Evolutionary conservation across 1,284 basidiomycete genomes (phyloP).

Genomic region (Boletus sp.): DNA sequence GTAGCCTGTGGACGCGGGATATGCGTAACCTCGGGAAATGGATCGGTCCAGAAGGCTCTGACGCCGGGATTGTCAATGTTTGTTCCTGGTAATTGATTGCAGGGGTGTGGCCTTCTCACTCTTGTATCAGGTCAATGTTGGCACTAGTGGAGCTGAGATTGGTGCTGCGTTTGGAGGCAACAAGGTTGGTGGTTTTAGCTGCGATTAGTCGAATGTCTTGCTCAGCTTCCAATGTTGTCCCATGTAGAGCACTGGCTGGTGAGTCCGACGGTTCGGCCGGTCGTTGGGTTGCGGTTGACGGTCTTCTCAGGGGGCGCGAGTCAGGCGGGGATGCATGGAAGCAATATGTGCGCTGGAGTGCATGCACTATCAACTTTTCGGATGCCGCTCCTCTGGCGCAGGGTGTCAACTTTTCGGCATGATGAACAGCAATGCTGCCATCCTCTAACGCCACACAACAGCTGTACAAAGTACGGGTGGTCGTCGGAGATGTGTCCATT

Average conservation of each 20-base stretch:
- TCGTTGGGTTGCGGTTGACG: conserved; percentile 10
- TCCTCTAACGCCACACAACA: conserved; percentile 1
- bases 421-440: conserved; percentile 20
- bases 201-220: conserved; percentile 11
- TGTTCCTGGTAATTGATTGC: conserved; percentile 15
- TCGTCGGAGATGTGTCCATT: conserved; percentile 13
- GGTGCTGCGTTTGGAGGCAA: conserved; percentile 91
- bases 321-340: conserved; percentile 97
- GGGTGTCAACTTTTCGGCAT: conserved; percentile 76
- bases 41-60: conserved; percentile 86
- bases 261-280: conserved; percentile 26
- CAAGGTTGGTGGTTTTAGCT: conserved; percentile 53
- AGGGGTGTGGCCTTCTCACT: conserved; percentile 7
- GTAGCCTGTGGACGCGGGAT: conserved; percentile 86
- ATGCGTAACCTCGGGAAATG: conserved; percentile 81
- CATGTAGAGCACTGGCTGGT: conserved; percentile 76
- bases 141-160: conserved; percentile 93
- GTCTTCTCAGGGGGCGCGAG: conserved; percentile 79
- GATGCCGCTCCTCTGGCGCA: conserved; percentile 86
- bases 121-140: conserved; percentile 73
- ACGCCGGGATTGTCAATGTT: conserved; percentile 84
- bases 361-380: conserved; percentile 92
- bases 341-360: conserved; percentile 85
- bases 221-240: conserved; percentile 13
- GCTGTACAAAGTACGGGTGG: conserved; percentile 11